These are phyloP conservation scores for Lasiodiplodia gonubiensis DNA, from an alignment of 2,329 filamentous ascomycete genomes.

Conservation along the genomic window DNA sequence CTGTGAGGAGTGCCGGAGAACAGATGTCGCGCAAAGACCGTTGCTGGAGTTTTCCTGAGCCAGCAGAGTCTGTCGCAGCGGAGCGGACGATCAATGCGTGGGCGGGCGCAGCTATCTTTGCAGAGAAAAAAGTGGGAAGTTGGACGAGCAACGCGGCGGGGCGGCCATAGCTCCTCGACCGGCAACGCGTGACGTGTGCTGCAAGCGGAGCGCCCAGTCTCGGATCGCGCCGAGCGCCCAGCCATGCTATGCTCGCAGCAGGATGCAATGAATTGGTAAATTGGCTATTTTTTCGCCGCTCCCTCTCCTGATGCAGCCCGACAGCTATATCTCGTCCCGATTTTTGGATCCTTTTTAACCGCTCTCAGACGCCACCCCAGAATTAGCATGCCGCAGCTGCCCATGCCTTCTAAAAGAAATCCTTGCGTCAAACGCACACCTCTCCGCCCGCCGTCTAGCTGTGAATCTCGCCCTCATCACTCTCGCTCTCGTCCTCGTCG, in stretches of 20 bases:
- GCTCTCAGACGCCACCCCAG: not conserved
- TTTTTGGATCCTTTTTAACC: conserved; percentile 20
- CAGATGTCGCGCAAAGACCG: not conserved
- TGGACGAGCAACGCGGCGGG: conserved; percentile 10
- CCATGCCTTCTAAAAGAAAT: too few relatives aligned
- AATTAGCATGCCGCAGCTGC: not conserved
- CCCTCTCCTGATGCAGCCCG: not conserved
- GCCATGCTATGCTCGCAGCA: not conserved
- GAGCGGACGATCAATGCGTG: conserved; percentile 15
- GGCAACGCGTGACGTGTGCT: conserved; percentile 15
- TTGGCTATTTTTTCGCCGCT: conserved; percentile 18
- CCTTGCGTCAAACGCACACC: not conserved
- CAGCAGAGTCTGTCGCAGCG: not conserved
- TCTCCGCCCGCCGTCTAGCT: not conserved
- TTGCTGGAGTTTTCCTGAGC: not conserved
- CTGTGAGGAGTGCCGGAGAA: not conserved
- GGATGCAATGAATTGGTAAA: conserved; percentile 5
- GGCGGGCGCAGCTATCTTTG: not conserved
- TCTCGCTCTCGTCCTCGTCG: conserved; percentile 94
- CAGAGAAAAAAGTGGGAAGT: conserved; percentile 23
- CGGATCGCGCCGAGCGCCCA: conserved; percentile 14
- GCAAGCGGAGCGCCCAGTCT: conserved; percentile 5
- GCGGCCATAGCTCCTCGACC: conserved; percentile 29
- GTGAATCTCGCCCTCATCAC: conserved; percentile 77
- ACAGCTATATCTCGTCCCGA: conserved; percentile 19